Percentiles rank a stretch among this genome's conserved stretches.
These are phyloP conservation scores for Phytophthora melonis DNA, from an alignment of 352 stramenopile species.

Conservation along the genomic window DNA sequence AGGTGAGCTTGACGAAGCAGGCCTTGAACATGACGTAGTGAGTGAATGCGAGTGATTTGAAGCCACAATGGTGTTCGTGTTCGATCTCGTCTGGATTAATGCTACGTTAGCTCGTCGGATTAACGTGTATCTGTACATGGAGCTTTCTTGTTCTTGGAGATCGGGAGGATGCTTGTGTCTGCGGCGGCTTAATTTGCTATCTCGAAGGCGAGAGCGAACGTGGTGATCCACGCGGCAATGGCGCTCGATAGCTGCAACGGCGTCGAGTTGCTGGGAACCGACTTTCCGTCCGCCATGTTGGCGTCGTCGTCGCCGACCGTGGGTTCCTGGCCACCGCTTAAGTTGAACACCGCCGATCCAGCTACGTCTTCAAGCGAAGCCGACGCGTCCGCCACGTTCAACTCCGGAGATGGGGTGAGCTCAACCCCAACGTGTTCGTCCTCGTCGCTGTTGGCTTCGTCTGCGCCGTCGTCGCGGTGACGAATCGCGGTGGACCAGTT, in stretches of 20 bases:
- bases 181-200: neutral
- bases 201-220: neutral
- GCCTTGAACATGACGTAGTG: too few relatives aligned
- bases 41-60: neutral
- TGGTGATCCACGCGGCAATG: neutral
- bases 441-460: neutral
- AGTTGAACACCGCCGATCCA: conserved; percentile 1
- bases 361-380: conserved; percentile 4
- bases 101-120: too few relatives aligned
- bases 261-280: neutral
- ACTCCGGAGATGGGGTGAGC: conserved; percentile 14
- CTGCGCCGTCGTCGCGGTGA: neutral
- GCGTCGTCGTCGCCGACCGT: conserved; percentile 8
- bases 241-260: neutral
- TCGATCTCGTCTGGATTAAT: neutral
- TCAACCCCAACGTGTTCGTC: conserved; percentile 3
- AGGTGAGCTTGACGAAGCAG: neutral
- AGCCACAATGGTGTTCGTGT: neutral
- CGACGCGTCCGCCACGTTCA: conserved; percentile 6
- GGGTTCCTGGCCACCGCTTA: conserved; percentile 1
- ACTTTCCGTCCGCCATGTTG: conserved; percentile 20
- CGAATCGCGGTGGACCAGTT: conserved; percentile 13
- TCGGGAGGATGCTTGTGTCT: neutral
- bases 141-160: neutral
- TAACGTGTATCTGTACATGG: neutral